Percentiles rank a stretch among this genome's conserved stretches.
Conservation (phyloP, 352 stramenopile genomes). For the Globisporangium acanthophoron region DNA sequence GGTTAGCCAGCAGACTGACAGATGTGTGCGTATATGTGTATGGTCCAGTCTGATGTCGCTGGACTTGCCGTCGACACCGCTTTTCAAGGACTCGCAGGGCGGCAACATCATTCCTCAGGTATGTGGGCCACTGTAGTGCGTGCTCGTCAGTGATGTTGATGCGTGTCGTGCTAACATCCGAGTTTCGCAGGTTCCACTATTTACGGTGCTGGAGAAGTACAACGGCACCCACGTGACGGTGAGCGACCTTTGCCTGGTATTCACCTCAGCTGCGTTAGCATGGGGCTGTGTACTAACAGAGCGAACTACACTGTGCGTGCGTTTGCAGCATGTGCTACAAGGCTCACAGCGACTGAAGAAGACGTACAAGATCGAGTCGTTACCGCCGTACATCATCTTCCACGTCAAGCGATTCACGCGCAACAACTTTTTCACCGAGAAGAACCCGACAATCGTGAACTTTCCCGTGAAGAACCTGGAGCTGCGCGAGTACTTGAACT, state of each 20-base stretch:
- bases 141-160: neutral
- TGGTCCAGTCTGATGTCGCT: constrained; percentile 90
- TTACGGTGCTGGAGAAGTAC: constrained; percentile 97
- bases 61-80: constrained; percentile 96
- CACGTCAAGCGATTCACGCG: constrained; percentile 96
- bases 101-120: constrained; percentile 96
- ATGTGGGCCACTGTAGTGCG: neutral
- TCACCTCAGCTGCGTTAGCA: neutral
- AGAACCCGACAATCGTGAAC: constrained; percentile 99
- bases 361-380: constrained; percentile 90
- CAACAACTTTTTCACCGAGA: constrained; percentile 98
- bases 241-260: neutral
- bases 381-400: constrained; percentile 96
- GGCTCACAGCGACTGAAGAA: constrained; percentile 80
- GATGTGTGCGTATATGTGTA: constrained; percentile 6
- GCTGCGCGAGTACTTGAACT: constrained; percentile 86
- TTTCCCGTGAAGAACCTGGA: constrained; percentile 99
- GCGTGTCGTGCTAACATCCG: neutral
- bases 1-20: neutral
- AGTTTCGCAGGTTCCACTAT: constrained; percentile 88
- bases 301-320: neutral
- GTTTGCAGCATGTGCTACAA: constrained; percentile 70
- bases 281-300: neutral
- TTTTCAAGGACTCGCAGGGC: constrained; percentile 98
- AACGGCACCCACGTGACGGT: constrained; percentile 86